Percentiles rank a stretch among this genome's conserved stretches.
phyloP scores from a whole-genome alignment of 2,329 filamentous ascomycete species.

The Aspergillus sp. region DNA sequence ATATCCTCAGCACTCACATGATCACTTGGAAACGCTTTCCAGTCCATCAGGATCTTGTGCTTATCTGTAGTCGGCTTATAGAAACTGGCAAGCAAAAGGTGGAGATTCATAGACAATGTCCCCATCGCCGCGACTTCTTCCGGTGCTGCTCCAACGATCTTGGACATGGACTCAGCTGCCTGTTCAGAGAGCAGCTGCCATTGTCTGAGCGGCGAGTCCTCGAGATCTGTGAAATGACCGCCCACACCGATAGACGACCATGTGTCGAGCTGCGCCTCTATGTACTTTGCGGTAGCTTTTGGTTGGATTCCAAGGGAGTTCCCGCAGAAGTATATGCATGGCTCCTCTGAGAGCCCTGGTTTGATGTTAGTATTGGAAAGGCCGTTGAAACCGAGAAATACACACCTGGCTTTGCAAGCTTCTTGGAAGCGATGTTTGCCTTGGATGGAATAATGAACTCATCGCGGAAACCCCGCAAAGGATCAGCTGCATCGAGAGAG shows the following conservation, averaged over 20 bases:
- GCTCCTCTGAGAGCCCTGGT: slow-evolving; percentile 29
- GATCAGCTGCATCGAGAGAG: slow-evolving; percentile 55
- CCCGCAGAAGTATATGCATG: slow-evolving; percentile 70
- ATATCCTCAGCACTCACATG: slow-evolving; percentile 46
- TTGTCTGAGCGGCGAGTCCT: slow-evolving; percentile 58
- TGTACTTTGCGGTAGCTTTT: slow-evolving; percentile 55
- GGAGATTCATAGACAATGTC: slow-evolving; percentile 72
- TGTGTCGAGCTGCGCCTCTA: slow-evolving; percentile 68
- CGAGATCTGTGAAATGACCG: slow-evolving; percentile 68
- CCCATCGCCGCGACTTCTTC: slow-evolving; percentile 81
- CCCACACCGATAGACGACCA: slow-evolving; percentile 78
- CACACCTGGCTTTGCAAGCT: slow-evolving; percentile 40
- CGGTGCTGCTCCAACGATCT: slow-evolving; percentile 64
- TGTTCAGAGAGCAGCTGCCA: slow-evolving; percentile 77
- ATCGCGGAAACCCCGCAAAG: slow-evolving; percentile 54
- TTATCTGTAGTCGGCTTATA: slow-evolving; percentile 59
- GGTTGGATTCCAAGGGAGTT: slow-evolving; percentile 85
- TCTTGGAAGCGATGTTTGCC: slow-evolving; percentile 60
- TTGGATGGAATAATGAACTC: slow-evolving; percentile 75
- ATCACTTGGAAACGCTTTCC: slow-evolving; percentile 82
- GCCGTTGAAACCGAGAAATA: not conserved
- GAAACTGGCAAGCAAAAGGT: slow-evolving; percentile 74
- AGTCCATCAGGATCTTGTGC: slow-evolving; percentile 76
- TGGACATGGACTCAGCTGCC: slow-evolving; percentile 61
- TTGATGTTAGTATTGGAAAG: not conserved